phyloP scores from a whole-genome alignment of 202 grass and related monocot species.

The Brachypodium distachyon region DNA sequence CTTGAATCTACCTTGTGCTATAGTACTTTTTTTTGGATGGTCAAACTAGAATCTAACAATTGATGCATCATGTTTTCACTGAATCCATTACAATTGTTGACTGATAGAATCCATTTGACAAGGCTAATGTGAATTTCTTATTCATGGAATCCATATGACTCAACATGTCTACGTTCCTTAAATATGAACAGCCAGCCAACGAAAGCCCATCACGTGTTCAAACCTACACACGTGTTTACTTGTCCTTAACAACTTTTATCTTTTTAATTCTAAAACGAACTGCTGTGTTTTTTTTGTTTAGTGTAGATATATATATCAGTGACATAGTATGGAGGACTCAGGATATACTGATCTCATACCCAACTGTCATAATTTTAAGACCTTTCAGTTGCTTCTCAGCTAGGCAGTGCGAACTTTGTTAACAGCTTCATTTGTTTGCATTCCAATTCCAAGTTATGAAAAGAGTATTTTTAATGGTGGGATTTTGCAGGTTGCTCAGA shows the following conservation, averaged over 20 bases:
- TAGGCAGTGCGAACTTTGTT: too few species aligned
- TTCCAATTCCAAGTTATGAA: constrained; percentile 9
- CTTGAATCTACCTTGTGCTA: too few species aligned
- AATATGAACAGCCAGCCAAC: neutral
- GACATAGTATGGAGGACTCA: neutral
- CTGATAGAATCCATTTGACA: too few species aligned
- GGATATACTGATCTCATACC: neutral
- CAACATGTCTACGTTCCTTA: neutral
- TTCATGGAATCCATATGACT: constrained; percentile 1
- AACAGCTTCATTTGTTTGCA: neutral
- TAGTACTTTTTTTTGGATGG: too few species aligned
- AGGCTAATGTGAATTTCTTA: neutral
- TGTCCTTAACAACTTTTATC: neutral
- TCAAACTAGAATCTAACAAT: too few species aligned
- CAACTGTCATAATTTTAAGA: neutral
- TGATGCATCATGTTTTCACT: too few species aligned
- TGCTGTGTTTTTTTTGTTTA: neutral
- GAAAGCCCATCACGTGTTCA: neutral
- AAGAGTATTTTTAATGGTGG: constrained; percentile 11
- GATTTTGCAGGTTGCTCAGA: constrained; percentile 42
- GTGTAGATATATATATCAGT: constrained; percentile 2
- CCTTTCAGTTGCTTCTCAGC: too few species aligned
- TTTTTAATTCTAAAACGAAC: neutral
- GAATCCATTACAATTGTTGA: too few species aligned
- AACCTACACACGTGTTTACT: neutral